phyloP scores from a whole-genome alignment of 1,139 yeast species.

The Kodamaea ohmeri region DNA sequence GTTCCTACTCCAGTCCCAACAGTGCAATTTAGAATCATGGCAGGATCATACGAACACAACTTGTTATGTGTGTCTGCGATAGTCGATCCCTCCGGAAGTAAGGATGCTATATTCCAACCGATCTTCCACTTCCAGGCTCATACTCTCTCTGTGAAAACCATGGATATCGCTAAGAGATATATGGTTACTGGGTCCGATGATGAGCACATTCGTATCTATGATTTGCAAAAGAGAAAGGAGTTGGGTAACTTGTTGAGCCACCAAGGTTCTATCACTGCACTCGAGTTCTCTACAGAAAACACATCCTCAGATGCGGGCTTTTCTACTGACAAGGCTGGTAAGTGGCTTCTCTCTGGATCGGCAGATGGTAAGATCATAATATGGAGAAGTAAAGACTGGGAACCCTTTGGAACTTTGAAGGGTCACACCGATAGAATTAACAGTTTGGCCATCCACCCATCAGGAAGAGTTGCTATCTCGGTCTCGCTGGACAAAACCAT shows the following conservation, averaged over 20 bases:
- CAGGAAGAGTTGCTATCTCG: slow-evolving; percentile 88
- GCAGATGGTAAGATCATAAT: slow-evolving; percentile 88
- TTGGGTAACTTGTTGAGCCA: slow-evolving; percentile 88
- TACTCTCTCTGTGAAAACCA: slow-evolving; percentile 77
- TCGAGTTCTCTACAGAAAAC: slow-evolving; percentile 62
- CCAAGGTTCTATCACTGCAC: slow-evolving; percentile 79
- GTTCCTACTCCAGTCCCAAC: slow-evolving; percentile 8
- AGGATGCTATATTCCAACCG: slow-evolving; percentile 74
- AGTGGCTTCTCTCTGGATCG: slow-evolving; percentile 88
- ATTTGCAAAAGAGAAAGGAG: slow-evolving; percentile 89
- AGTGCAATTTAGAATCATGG: slow-evolving; percentile 68
- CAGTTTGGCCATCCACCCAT: slow-evolving; percentile 85
- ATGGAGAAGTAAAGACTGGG: slow-evolving; percentile 99
- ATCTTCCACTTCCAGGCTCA: slow-evolving; percentile 96
- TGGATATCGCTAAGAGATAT: slow-evolving; percentile 81
- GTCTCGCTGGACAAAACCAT: slow-evolving; percentile 83
- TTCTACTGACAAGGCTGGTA: slow-evolving; percentile 48
- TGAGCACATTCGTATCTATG: slow-evolving; percentile 92
- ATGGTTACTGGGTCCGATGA: slow-evolving; percentile 94
- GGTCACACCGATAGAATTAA: slow-evolving; percentile 79
- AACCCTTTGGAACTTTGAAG: slow-evolving; percentile 78
- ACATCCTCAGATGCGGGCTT: slow-evolving; percentile 14
- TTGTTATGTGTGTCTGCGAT: slow-evolving; percentile 77
- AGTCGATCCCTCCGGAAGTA: slow-evolving; percentile 31
- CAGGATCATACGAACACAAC: slow-evolving; percentile 95